These are phyloP conservation scores for Terana coerulea DNA, from an alignment of 768 basidiomycete species.

Conservation along the genomic window DNA sequence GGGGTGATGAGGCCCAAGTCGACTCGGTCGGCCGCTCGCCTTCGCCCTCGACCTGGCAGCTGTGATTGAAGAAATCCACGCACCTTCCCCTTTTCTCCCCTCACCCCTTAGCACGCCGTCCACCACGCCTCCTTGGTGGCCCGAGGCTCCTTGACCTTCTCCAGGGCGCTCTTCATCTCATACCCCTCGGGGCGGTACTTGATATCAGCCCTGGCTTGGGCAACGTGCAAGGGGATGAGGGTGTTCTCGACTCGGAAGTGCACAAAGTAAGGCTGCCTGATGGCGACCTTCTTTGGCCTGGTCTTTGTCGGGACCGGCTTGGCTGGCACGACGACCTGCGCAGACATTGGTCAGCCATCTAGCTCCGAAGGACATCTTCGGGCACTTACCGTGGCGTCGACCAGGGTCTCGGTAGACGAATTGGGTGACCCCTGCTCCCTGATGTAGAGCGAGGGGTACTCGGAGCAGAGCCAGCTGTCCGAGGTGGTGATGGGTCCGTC, in stretches of 20 bases:
- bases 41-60: too few relatives aligned
- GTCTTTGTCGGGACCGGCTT: background rate
- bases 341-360: background rate
- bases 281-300: background rate
- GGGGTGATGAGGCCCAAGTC: too few relatives aligned
- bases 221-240: slow-evolving; percentile 3
- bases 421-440: slow-evolving; percentile 1
- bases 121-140: background rate
- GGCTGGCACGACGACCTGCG: background rate
- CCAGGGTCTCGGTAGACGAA: slow-evolving; percentile 1
- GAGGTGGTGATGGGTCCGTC: background rate
- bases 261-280: too few relatives aligned
- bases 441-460: slow-evolving; percentile 1
- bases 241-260: background rate
- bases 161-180: slow-evolving; percentile 6
- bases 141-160: background rate
- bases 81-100: too few relatives aligned
- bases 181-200: slow-evolving; percentile 12
- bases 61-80: too few relatives aligned
- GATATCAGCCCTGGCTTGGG: slow-evolving; percentile 7
- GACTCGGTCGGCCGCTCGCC: too few relatives aligned
- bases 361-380: background rate
- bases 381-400: background rate
- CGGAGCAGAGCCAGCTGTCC: slow-evolving; percentile 3
- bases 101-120: background rate